Conservation (phyloP, 2,329 filamentous ascomycete genomes). For the Diaporthe destruens region DNA sequence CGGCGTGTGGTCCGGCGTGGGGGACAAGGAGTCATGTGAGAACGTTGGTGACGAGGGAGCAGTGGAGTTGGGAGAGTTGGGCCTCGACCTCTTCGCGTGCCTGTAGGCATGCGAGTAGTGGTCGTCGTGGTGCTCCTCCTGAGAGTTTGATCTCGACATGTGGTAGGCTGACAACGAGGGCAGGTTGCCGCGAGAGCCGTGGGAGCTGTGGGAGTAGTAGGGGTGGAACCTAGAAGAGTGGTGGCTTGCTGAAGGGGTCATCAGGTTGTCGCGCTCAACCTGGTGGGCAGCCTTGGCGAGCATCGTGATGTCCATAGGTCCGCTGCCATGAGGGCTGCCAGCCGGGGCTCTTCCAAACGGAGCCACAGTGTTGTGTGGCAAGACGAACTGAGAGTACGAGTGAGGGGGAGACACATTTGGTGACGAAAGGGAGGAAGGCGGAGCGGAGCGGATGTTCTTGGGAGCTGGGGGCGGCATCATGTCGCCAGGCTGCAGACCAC, state of each 20-base stretch:
- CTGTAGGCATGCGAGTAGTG: constrained; percentile 77
- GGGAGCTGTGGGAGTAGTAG: constrained; percentile 64
- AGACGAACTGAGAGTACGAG: constrained; percentile 80
- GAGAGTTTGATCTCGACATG: constrained; percentile 90
- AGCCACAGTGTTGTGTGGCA: constrained; percentile 60
- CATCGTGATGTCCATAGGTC: constrained; percentile 68
- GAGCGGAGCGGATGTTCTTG: constrained; percentile 88
- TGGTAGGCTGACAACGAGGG: constrained; percentile 89
- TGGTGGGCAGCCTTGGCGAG: constrained; percentile 72
- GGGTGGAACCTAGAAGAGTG: constrained; percentile 64
- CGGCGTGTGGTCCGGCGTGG: constrained; percentile 98
- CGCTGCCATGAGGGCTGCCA: constrained; percentile 54
- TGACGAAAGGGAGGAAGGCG: constrained; percentile 87
- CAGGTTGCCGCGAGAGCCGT: constrained; percentile 70
- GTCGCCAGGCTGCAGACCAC: constrained; percentile 63
- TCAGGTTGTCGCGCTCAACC: constrained; percentile 69
- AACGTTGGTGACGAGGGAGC: constrained; percentile 96
- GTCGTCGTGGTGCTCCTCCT: constrained; percentile 82
- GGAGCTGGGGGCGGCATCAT: constrained; percentile 86
- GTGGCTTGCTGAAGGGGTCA: constrained; percentile 56
- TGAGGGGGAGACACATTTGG: constrained; percentile 96
- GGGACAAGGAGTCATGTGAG: constrained; percentile 94
- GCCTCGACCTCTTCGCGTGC: constrained; percentile 87
- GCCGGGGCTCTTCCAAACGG: constrained; percentile 61
- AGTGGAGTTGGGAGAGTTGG: constrained; percentile 94